phyloP scores from a whole-genome alignment of 2,329 filamentous ascomycete species.

The Calonectria henricotiae region DNA sequence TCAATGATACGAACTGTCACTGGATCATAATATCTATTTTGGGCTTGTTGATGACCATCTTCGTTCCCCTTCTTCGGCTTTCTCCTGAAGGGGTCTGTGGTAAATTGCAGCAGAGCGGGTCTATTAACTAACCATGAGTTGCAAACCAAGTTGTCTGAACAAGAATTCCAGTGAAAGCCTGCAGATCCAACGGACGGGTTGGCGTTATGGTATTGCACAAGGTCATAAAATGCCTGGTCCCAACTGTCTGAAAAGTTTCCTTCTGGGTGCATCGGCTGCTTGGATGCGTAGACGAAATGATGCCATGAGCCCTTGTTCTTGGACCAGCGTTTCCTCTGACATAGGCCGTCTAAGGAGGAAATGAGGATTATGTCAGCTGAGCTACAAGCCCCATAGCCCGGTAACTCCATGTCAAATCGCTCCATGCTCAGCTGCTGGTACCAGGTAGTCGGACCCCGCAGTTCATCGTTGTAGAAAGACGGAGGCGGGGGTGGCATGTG shows the following conservation, averaged over 20 bases:
- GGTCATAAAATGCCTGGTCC: slow-evolving; percentile 16
- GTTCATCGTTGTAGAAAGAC: neutral
- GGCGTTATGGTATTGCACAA: slow-evolving; percentile 4
- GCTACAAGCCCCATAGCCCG: neutral
- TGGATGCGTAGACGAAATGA: slow-evolving; percentile 12
- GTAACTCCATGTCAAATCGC: neutral
- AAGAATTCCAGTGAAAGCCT: slow-evolving; percentile 8
- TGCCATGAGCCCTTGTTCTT: neutral
- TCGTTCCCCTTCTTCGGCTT: neutral
- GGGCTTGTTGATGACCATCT: neutral
- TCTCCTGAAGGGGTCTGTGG: neutral
- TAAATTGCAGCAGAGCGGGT: slow-evolving; percentile 1
- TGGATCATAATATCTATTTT: neutral
- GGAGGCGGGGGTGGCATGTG: neutral
- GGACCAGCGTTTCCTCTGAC: neutral
- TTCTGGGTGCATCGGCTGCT: neutral
- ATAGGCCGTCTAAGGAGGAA: neutral
- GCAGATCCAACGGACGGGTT: slow-evolving; percentile 15
- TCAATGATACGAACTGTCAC: slow-evolving; percentile 20
- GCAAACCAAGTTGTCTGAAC: neutral
- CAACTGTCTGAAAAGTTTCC: neutral
- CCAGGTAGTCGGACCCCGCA: slow-evolving; percentile 9
- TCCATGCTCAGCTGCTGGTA: neutral
- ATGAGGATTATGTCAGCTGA: neutral
- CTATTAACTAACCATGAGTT: neutral